phyloP scores from a whole-genome alignment of 345 rosid genomes.

The Hibiscus tridactylites region DNA sequence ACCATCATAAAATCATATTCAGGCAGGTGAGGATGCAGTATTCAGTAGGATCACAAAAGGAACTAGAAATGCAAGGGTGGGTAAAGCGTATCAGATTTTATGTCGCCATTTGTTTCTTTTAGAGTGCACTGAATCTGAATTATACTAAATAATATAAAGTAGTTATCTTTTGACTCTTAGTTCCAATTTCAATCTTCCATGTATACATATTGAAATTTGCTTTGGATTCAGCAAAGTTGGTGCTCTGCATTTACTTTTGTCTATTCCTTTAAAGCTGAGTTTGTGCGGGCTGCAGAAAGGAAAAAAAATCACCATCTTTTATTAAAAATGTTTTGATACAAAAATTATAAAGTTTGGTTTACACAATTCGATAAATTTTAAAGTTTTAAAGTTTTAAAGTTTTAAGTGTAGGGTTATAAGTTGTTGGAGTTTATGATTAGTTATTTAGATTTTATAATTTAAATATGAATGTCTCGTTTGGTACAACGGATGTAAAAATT shows the following conservation, averaged over 20 bases:
- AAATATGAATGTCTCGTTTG: no score
- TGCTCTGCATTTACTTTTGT: neutral
- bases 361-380: no score
- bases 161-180: neutral
- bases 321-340: neutral
- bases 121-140: neutral
- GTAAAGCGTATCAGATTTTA: neutral
- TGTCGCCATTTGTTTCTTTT: neutral
- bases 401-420: no score
- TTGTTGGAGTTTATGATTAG: no score
- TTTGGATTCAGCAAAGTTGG: neutral
- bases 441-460: no score
- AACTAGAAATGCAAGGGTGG: neutral
- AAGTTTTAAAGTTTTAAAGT: no score
- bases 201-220: neutral
- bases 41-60: neutral
- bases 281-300: neutral
- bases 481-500: no score
- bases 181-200: neutral
- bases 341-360: no score
- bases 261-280: neutral
- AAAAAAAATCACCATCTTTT: neutral
- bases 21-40: neutral
- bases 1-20: neutral
- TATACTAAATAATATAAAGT: neutral